Evolutionary conservation across 768 basidiomycete species (phyloP).

Genomic region (Suillus hirtellus): DNA sequence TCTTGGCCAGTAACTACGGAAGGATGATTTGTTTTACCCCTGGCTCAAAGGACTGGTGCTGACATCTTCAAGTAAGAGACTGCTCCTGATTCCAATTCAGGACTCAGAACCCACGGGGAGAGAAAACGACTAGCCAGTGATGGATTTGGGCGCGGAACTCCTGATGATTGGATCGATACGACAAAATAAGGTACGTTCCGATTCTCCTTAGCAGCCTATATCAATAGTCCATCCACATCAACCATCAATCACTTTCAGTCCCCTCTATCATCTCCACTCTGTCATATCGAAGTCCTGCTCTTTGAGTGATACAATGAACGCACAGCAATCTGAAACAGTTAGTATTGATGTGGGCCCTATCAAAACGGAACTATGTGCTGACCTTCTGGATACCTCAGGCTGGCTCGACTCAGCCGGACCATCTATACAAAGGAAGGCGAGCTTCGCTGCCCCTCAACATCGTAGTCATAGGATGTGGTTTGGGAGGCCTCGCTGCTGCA

Average conservation of each 20-base stretch:
- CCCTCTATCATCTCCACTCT: neutral
- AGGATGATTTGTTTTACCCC: neutral
- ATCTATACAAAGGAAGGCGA: conserved; percentile 27
- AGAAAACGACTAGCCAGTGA: neutral
- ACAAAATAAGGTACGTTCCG: neutral
- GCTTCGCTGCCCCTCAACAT: conserved; percentile 33
- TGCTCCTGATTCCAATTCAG: neutral
- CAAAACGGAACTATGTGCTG: neutral
- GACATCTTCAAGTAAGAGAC: neutral
- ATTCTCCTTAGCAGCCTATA: conserved; percentile 4
- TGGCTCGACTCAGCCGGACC: neutral
- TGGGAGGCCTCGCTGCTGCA: conserved; percentile 51
- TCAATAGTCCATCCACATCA: neutral
- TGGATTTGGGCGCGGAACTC: neutral
- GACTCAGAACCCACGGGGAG: neutral
- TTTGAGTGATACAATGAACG: neutral
- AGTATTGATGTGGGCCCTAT: neutral
- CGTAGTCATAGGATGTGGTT: conserved; percentile 52
- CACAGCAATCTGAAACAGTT: neutral
- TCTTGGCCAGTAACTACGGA: neutral
- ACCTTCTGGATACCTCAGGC: neutral
- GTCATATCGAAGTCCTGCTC: neutral
- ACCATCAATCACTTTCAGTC: neutral
- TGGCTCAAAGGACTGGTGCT: neutral
- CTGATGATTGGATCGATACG: neutral